Conservation (phyloP, 305 asterid species). For the Fraxinus albicans region DNA sequence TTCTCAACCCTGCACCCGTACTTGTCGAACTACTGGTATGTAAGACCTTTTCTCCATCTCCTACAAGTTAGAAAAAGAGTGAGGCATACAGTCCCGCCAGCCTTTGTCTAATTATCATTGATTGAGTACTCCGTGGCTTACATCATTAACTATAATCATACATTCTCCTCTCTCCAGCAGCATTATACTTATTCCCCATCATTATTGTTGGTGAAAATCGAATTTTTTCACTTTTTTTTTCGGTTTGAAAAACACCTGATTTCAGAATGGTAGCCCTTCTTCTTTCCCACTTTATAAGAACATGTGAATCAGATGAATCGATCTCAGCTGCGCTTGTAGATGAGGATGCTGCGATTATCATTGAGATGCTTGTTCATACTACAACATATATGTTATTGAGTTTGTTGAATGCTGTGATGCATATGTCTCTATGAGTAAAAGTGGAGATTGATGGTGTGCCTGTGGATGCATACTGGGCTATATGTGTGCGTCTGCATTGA, state of each 20-base stretch:
- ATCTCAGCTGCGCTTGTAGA: background rate
- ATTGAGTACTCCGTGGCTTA: background rate
- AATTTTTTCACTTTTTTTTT: background rate
- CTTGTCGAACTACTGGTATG: background rate
- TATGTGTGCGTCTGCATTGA: background rate
- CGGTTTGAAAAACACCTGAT: background rate
- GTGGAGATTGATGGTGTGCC: background rate
- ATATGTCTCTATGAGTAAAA: background rate
- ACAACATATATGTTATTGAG: background rate
- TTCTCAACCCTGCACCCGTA: background rate
- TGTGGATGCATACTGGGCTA: background rate
- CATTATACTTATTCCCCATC: background rate
- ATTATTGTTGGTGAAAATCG: background rate
- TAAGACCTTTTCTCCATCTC: background rate
- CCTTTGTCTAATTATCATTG: background rate
- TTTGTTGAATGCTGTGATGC: background rate
- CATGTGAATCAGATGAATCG: background rate
- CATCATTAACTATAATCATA: background rate
- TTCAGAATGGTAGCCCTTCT: background rate
- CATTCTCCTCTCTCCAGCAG: background rate
- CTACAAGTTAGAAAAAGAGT: background rate
- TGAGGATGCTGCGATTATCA: background rate
- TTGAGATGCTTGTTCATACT: background rate
- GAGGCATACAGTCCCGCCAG: background rate
- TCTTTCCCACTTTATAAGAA: background rate